Base-by-base conservation (phyloP, 2,329 filamentous ascomycete species). In the Madurella fahalii region DNA sequence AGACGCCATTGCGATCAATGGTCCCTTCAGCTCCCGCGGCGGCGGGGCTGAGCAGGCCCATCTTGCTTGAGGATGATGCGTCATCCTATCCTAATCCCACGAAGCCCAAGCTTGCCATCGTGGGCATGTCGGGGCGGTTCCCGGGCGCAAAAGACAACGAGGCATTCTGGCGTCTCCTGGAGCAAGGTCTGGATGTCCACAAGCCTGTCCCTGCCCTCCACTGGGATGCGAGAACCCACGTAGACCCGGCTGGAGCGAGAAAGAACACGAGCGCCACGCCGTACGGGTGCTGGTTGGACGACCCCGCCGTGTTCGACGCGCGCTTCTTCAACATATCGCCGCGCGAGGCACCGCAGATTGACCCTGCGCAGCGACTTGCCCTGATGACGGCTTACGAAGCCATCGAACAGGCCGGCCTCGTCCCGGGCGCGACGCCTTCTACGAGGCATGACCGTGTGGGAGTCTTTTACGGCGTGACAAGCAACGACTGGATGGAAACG, bases 311-410 rank as follows among this genome's bases (percentile, higher is more conserved):
- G 12, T 92, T 93, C 61, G 89, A 93, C 64, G 81, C 86, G 1
- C 76, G 81, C 0, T 91, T 93, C 74, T 92, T 93, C 77, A 89
- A 89, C 68, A 90, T 92, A 78, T 90, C 87, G 39, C 87, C 88
- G 1, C 80, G 85, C 56, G 89, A 93, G 69, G 88, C 88, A 11
- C 78, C 81, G 43, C 84, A 89, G 62, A 87, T 82, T 0, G 89
- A 93, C 67, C 89, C 89, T 0, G 86, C 86, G 71, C 87, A 90
- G 65, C 79, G 89, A 55, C 74, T 92, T n/a, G 84, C 85, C 2
- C 73, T 93, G 1, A 79, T 85, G 9, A 90, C 87, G 0, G 85
- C 87, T 0, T 93, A 92, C 61, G 89, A 93, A 64, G 88, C 89
- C 0, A 74, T 94, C 40, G 89, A 94, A 67, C 86, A 85, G 79